Conservation (phyloP, 2,329 filamentous ascomycete genomes). For the Ophioceras dolichostomum region DNA sequence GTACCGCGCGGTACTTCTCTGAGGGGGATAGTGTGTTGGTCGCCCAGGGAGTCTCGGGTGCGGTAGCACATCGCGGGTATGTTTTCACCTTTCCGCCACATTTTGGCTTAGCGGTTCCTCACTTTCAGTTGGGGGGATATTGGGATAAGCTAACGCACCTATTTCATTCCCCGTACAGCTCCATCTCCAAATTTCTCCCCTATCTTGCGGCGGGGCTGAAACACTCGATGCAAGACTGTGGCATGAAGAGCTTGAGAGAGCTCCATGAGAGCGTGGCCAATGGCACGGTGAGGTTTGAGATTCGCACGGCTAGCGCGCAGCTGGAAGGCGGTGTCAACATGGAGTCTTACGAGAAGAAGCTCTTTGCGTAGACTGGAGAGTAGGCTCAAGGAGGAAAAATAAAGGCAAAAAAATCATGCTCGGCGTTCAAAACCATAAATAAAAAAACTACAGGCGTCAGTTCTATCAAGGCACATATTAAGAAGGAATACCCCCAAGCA, state of each 20-base stretch:
- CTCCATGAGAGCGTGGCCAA: conserved; percentile 64
- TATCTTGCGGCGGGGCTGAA: conserved; percentile 93
- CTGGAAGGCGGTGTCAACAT: conserved; percentile 96
- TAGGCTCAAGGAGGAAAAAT: too few species aligned
- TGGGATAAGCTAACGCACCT: too few species aligned
- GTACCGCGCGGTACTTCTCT: conserved; percentile 95
- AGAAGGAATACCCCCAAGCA: too few species aligned
- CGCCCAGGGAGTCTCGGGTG: conserved; percentile 88
- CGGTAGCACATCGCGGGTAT: conserved; percentile 63
- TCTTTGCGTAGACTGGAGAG: conserved; percentile 67
- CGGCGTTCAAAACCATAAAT: too few species aligned
- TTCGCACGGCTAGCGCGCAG: conserved; percentile 88
- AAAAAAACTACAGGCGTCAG: too few species aligned
- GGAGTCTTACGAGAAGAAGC: conserved; percentile 99
- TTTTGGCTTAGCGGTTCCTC: too few species aligned
- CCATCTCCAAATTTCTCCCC: conserved; percentile 87
- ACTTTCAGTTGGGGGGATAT: too few species aligned
- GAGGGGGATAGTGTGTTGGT: conserved; percentile 92
- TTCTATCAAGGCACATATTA: too few species aligned
- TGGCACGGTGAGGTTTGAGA: conserved; percentile 79
- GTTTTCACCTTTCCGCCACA: conserved; percentile 21
- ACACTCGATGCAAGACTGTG: conserved; percentile 95
- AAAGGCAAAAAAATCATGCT: too few species aligned
- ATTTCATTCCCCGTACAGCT: conserved; percentile 32
- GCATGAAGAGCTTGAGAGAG: conserved; percentile 65